phyloP scores from a whole-genome alignment of 108 stramenopile species.

The Schizochytrium sp. region DNA sequence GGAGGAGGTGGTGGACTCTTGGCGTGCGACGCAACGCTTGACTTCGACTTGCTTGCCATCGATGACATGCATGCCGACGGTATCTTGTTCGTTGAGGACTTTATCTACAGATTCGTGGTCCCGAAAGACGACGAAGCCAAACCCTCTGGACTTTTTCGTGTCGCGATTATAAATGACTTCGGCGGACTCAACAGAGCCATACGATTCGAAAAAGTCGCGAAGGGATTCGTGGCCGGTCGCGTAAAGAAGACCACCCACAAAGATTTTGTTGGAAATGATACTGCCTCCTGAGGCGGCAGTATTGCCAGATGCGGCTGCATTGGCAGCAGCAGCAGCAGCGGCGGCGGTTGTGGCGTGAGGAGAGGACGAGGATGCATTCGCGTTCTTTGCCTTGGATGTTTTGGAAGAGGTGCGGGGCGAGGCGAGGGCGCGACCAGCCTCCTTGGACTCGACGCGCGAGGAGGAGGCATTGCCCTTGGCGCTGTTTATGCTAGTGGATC shows the following conservation, averaged over 20 bases:
- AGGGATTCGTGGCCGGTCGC: conserved; percentile 29
- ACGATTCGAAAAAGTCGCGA: conserved; percentile 29
- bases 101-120: not conserved
- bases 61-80: conserved; percentile 21
- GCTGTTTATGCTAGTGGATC: not conserved
- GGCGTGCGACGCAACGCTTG: conserved; percentile 15
- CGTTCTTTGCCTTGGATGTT: no score
- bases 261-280: conserved; percentile 31
- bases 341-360: not conserved
- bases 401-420: no score
- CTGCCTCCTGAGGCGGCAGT: not conserved
- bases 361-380: no score
- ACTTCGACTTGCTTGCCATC: conserved; percentile 30
- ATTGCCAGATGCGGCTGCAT: not conserved
- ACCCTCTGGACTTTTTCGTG: conserved; percentile 36
- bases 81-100: conserved; percentile 20
- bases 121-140: conserved; percentile 40
- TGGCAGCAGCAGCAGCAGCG: not conserved
- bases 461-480: not conserved
- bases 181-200: conserved; percentile 22
- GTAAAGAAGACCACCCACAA: conserved; percentile 41
- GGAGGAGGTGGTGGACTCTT: not conserved
- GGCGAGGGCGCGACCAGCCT: not conserved
- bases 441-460: not conserved
- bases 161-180: conserved; percentile 39